Evolutionary conservation across 345 rosid genomes (phyloP).

Genomic region (Heritiera littoralis): DNA sequence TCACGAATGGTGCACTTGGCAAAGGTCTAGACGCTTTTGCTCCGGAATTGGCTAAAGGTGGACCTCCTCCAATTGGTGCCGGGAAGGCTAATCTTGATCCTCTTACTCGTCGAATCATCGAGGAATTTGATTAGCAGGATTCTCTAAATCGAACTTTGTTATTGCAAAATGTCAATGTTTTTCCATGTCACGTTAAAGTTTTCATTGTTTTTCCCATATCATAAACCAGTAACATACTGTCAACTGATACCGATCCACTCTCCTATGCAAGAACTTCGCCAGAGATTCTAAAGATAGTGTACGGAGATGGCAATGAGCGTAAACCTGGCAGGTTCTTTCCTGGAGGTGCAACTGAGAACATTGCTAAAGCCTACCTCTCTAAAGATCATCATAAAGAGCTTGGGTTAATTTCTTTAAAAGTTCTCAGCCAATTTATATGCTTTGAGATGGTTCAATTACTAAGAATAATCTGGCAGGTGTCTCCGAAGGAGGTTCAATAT

Average conservation of each 20-base stretch:
- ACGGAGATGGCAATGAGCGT: conserved; percentile 33
- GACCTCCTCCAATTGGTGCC: conserved; percentile 59
- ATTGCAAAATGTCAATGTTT: background rate
- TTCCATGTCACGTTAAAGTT: no score
- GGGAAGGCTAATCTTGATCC: conserved; percentile 56
- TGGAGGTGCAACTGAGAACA: conserved; percentile 43
- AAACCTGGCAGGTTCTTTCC: conserved; percentile 46
- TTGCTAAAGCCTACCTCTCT: conserved; percentile 28
- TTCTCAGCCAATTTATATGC: background rate
- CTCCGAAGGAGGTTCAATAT: background rate
- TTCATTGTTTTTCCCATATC: no score
- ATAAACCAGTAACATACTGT: no score
- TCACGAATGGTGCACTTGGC: conserved; percentile 52
- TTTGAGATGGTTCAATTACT: no score
- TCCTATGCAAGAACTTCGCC: conserved; percentile 39
- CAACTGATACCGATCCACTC: conserved; percentile 26
- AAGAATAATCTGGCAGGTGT: no score
- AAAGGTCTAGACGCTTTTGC: conserved; percentile 50
- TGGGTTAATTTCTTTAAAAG: background rate
- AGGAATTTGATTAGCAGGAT: conserved; percentile 52
- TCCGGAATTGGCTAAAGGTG: conserved; percentile 47
- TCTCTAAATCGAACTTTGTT: background rate
- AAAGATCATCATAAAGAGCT: background rate
- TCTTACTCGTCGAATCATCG: conserved; percentile 37
- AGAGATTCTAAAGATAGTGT: conserved; percentile 42